Evolutionary conservation across 2,329 filamentous ascomycete species (phyloP).

Genomic region (Grosmannia serpens): DNA sequence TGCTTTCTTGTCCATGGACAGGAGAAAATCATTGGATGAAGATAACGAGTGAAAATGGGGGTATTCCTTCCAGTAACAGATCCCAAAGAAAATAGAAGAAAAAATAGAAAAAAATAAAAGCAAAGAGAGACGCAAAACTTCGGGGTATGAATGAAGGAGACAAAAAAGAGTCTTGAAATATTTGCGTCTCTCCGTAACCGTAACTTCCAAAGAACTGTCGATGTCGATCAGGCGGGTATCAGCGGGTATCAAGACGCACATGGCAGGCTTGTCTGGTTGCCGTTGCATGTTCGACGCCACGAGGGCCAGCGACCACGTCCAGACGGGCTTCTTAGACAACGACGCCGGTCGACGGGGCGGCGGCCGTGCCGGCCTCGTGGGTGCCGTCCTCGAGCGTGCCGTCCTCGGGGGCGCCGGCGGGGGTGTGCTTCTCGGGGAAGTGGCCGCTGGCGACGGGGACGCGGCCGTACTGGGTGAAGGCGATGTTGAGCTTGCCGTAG

Average conservation of each 20-base stretch:
- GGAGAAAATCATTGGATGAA: neutral
- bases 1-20: neutral
- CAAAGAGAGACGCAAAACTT: neutral
- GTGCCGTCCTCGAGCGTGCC: too few species aligned
- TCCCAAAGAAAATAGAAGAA: neutral
- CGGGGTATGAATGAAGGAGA: too few species aligned
- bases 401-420: slow-evolving; percentile 3
- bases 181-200: too few species aligned
- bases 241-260: too few species aligned
- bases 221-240: too few species aligned
- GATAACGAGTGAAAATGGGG: neutral
- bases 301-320: too few species aligned
- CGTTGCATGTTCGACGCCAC: too few species aligned
- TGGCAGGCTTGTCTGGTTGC: too few species aligned
- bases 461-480: slow-evolving; percentile 44
- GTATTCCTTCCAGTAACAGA: neutral
- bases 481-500: slow-evolving; percentile 36
- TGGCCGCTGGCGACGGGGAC: slow-evolving; percentile 27
- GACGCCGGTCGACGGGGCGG: neutral
- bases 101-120: neutral
- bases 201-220: too few species aligned
- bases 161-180: too few species aligned
- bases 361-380: neutral
- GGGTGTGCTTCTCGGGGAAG: slow-evolving; percentile 33
- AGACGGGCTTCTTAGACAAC: neutral